These are phyloP conservation scores for Capillidium heterosporum DNA, from an alignment of 371 early-diverging fungal species.

Conservation along the genomic window DNA sequence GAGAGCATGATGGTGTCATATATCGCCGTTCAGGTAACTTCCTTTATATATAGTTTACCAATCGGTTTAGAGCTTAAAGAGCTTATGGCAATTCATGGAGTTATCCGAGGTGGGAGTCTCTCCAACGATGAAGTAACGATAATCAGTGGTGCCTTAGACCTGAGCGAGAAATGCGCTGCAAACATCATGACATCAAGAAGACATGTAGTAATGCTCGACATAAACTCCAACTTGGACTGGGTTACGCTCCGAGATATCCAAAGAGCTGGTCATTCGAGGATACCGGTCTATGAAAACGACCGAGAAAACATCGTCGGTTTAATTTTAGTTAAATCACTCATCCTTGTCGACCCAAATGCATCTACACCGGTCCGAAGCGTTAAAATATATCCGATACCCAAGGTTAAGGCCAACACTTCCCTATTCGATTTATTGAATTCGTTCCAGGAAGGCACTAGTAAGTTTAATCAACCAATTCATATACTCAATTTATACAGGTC, in stretches of 20 bases:
- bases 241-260: conserved; percentile 49
- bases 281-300: conserved; percentile 60
- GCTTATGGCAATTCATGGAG: conserved; percentile 71
- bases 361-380: conserved; percentile 47
- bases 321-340: too few relatives aligned
- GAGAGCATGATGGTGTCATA: conserved; percentile 58
- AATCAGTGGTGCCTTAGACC: conserved; percentile 78
- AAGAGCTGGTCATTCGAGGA: conserved; percentile 69
- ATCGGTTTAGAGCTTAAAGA: conserved; percentile 76
- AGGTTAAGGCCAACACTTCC: conserved; percentile 47
- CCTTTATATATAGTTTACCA: too few relatives aligned
- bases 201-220: conserved; percentile 53
- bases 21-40: conserved; percentile 59
- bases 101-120: conserved; percentile 68
- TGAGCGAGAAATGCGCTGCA: conserved; percentile 64
- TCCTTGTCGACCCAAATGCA: conserved; percentile 77
- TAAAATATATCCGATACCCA: conserved; percentile 49
- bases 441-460: conserved; percentile 83
- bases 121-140: conserved; percentile 83
- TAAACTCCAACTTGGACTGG: conserved; percentile 47
- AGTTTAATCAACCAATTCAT: too few relatives aligned
- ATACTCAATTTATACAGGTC: too few relatives aligned
- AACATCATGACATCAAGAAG: conserved; percentile 70
- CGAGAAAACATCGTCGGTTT: conserved; percentile 64
- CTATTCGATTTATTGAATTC: conserved; percentile 79